Percentiles rank a stretch among this genome's conserved stretches.
phyloP scores from a whole-genome alignment of 768 basidiomycete genomes.

The Naganishia kalamii region DNA sequence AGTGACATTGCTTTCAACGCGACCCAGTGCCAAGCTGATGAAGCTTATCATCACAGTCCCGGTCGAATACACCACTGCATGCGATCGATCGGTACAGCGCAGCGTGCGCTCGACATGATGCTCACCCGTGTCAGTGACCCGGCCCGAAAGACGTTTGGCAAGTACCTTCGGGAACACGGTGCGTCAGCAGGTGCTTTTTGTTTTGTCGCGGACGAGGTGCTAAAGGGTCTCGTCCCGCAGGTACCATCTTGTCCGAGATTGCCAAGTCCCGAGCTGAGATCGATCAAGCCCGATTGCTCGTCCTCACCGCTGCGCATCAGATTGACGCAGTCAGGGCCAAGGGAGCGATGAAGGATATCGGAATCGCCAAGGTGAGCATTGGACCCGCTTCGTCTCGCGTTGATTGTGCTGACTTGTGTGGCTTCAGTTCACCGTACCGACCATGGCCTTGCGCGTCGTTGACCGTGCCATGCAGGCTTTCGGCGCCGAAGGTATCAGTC shows the following conservation, averaged over 20 bases:
- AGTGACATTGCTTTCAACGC: slow-evolving; percentile 25
- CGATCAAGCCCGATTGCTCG: slow-evolving; percentile 76
- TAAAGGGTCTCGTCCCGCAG: slow-evolving; percentile 51
- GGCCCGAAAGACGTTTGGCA: slow-evolving; percentile 84
- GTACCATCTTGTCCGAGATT: slow-evolving; percentile 78
- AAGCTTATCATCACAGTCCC: slow-evolving; percentile 53
- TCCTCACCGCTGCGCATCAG: slow-evolving; percentile 84
- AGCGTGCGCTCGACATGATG: slow-evolving; percentile 76
- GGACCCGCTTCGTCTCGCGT: background rate
- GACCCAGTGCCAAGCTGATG: slow-evolving; percentile 1
- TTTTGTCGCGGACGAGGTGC: background rate
- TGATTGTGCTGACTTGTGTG: background rate
- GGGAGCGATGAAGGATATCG: slow-evolving; percentile 93
- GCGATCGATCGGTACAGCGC: slow-evolving; percentile 87
- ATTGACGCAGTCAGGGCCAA: slow-evolving; percentile 88
- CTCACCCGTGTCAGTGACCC: slow-evolving; percentile 90
- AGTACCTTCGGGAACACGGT: slow-evolving; percentile 86
- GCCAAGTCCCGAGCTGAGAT: slow-evolving; percentile 90
- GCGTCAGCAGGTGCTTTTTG: slow-evolving; percentile 24
- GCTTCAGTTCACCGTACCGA: slow-evolving; percentile 82
- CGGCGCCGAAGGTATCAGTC: slow-evolving; percentile 91
- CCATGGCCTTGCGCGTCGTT: slow-evolving; percentile 77
- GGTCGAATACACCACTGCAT: slow-evolving; percentile 98
- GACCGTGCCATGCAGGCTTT: slow-evolving; percentile 95
- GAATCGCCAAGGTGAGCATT: slow-evolving; percentile 75